Conservation (phyloP, 2,329 filamentous ascomycete species). For the Sporothrix brasiliensis region DNA sequence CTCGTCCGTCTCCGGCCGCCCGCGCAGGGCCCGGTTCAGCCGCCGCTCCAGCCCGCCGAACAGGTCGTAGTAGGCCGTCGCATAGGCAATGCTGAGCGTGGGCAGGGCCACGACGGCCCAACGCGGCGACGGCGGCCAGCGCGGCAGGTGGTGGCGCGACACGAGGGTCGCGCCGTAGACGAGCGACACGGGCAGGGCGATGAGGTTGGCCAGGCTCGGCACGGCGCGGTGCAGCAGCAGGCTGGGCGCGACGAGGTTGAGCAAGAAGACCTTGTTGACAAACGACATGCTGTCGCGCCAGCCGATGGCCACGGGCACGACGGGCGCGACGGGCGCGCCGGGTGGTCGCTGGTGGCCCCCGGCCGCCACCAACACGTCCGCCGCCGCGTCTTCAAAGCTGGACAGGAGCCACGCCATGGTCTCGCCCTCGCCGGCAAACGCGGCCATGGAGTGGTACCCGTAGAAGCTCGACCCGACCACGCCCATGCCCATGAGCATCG, state of each 20-base stretch:
- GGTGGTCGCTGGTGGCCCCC: neutral
- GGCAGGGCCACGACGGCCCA: slow-evolving; percentile 57
- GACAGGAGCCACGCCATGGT: slow-evolving; percentile 48
- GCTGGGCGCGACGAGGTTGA: slow-evolving; percentile 53
- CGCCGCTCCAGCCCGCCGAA: slow-evolving; percentile 53
- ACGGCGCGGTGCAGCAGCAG: slow-evolving; percentile 51
- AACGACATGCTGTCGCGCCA: slow-evolving; percentile 31
- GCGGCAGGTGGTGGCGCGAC: slow-evolving; percentile 50
- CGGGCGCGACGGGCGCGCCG: neutral
- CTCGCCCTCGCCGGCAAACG: slow-evolving; percentile 56
- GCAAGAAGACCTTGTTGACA: slow-evolving; percentile 38
- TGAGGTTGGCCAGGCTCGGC: slow-evolving; percentile 48
- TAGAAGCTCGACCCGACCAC: slow-evolving; percentile 58
- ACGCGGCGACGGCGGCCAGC: slow-evolving; percentile 59
- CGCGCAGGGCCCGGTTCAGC: slow-evolving; percentile 53
- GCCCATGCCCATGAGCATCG: slow-evolving; percentile 58
- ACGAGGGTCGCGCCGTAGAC: slow-evolving; percentile 52
- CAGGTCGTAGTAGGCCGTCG: slow-evolving; percentile 52
- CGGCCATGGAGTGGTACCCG: slow-evolving; percentile 53
- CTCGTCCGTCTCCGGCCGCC: slow-evolving; percentile 40
- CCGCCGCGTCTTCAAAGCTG: neutral
- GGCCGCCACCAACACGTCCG: neutral
- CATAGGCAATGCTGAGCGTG: slow-evolving; percentile 47
- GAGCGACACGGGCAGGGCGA: slow-evolving; percentile 50
- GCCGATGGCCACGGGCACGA: too few species aligned